These are phyloP conservation scores for Ascochyta lentis DNA, from an alignment of 2,329 filamentous ascomycete genomes.

Conservation along the genomic window DNA sequence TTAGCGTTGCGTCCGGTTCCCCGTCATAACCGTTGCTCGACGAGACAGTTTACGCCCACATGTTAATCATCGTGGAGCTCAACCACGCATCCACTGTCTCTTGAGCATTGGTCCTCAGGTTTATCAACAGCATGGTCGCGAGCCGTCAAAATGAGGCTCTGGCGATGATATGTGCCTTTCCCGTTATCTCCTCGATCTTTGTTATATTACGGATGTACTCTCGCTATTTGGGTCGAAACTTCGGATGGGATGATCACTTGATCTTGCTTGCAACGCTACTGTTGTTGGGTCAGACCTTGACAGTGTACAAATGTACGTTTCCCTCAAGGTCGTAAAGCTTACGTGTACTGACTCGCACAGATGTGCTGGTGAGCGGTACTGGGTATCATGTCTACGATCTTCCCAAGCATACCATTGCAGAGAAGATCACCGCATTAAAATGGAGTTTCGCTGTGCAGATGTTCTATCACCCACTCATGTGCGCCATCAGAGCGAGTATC, in stretches of 20 bases:
- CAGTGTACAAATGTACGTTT: constrained; percentile 34
- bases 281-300: constrained; percentile 32
- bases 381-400: constrained; percentile 44
- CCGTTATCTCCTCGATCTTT: constrained; percentile 37
- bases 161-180: constrained; percentile 35
- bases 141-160: constrained; percentile 38
- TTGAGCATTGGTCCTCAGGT: background rate
- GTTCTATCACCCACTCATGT: constrained; percentile 49
- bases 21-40: background rate
- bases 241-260: constrained; percentile 44
- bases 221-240: constrained; percentile 40
- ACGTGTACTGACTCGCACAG: constrained; percentile 17
- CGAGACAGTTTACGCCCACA: background rate
- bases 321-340: background rate
- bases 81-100: background rate
- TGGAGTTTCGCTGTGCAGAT: constrained; percentile 49
- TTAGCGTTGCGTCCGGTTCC: background rate
- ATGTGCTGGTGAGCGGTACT: constrained; percentile 40
- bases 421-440: constrained; percentile 35
- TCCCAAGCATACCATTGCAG: constrained; percentile 35
- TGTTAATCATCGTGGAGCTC: background rate
- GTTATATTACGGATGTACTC: constrained; percentile 37
- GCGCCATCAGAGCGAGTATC: constrained; percentile 46
- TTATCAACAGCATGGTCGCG: constrained; percentile 28
- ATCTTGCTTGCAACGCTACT: constrained; percentile 36